Conservation (phyloP, 2,329 filamentous ascomycete genomes). For the Xylariaceae sp. region DNA sequence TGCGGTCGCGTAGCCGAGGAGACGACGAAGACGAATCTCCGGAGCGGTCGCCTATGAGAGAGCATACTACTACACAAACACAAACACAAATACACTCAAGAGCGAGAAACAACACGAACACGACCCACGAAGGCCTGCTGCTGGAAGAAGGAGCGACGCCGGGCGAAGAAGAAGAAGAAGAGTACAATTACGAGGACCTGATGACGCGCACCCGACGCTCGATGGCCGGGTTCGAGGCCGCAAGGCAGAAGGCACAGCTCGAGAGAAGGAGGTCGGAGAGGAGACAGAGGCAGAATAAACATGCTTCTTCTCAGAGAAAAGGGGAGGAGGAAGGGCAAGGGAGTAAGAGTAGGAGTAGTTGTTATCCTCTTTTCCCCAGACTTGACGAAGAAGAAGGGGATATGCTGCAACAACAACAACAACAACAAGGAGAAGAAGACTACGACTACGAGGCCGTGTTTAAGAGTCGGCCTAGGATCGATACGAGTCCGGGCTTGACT, state of each 20-base stretch:
- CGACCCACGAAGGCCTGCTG: too few species aligned
- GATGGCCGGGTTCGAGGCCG: conserved; percentile 58
- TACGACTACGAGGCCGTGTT: conserved; percentile 70
- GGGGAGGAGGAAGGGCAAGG: conserved; percentile 42
- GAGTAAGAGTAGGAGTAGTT: conserved; percentile 37
- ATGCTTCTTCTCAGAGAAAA: too few species aligned
- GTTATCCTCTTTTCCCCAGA: conserved; percentile 44
- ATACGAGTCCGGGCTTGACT: conserved; percentile 60
- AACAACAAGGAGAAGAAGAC: too few species aligned
- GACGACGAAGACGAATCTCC: conserved; percentile 31
- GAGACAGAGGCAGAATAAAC: too few species aligned
- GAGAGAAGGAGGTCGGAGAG: conserved; percentile 48
- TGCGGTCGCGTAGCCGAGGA: conserved; percentile 39
- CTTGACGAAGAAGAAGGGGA: conserved; percentile 47
- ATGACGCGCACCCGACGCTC: conserved; percentile 53
- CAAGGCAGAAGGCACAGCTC: conserved; percentile 54
- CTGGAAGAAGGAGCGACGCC: conserved; percentile 16
- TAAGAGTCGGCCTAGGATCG: conserved; percentile 74
- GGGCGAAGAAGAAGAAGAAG: conserved; percentile 23
- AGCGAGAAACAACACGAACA: too few species aligned
- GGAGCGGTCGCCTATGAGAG: conserved; percentile 19
- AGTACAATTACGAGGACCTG: conserved; percentile 48
- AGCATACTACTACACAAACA: too few species aligned
- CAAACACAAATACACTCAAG: too few species aligned
- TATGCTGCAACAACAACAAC: too few species aligned